Evolutionary conservation across 306 rosid species (phyloP).

Genomic region (Gynostemma pentaphyllum): DNA sequence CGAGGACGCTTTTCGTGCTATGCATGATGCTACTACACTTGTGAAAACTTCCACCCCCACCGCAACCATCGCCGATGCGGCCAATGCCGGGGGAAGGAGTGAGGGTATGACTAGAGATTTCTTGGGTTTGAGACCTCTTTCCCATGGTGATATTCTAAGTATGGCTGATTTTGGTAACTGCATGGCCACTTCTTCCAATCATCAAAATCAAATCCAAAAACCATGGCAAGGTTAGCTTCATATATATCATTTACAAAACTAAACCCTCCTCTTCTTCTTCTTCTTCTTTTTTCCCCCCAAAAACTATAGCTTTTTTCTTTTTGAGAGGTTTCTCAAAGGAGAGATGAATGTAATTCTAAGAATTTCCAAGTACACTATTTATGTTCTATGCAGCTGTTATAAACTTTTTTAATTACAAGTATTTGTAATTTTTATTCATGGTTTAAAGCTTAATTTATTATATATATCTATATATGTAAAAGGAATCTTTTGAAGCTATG

Average conservation of each 20-base stretch:
- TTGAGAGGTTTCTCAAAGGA: neutral
- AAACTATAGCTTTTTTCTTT: too few species aligned
- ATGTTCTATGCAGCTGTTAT: too few species aligned
- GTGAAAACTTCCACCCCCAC: neutral
- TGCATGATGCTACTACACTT: conserved; percentile 1
- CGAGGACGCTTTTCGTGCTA: conserved; percentile 40
- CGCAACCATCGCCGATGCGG: neutral
- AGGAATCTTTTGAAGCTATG: too few species aligned
- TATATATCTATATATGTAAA: too few species aligned
- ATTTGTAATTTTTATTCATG: too few species aligned
- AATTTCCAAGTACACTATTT: too few species aligned
- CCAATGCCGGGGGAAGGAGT: neutral
- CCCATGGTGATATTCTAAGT: conserved; percentile 60
- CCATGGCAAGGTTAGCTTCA: conserved; percentile 60
- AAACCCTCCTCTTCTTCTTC: neutral
- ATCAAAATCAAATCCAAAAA: conserved; percentile 45
- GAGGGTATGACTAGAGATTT: conserved; percentile 82
- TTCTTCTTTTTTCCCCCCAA: neutral
- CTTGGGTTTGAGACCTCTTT: conserved; percentile 65
- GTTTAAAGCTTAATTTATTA: too few species aligned
- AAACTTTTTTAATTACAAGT: too few species aligned
- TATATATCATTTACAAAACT: neutral
- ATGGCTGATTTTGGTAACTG: conserved; percentile 67
- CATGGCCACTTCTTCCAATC: conserved; percentile 28
- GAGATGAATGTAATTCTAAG: neutral